Evolutionary conservation across 179 eudicot species (phyloP).

Genomic region (Sideroxylon spinosum): DNA sequence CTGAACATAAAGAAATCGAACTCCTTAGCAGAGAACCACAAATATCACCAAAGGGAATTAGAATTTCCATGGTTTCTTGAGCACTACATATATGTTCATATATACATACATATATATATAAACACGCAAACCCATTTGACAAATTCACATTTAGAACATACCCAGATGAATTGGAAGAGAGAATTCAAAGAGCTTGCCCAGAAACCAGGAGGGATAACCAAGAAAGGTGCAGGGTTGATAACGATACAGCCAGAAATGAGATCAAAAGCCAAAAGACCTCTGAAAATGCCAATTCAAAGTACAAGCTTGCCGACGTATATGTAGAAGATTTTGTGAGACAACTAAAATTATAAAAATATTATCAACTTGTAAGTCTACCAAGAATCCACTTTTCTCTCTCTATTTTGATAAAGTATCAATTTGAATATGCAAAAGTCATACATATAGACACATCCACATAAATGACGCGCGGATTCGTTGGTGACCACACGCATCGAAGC

Average conservation of each 20-base stretch:
- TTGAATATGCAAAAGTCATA: not conserved
- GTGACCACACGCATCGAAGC: constrained; percentile 4
- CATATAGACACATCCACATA: not conserved
- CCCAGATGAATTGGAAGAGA: constrained; percentile 4
- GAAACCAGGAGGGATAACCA: not conserved
- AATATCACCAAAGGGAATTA: not conserved
- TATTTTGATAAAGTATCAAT: not conserved
- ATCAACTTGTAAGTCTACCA: too few relatives aligned
- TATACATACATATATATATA: not conserved
- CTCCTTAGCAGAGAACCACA: not conserved
- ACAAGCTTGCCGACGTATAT: not conserved
- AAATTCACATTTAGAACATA: constrained; percentile 3
- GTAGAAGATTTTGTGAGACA: not conserved
- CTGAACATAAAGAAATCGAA: not conserved
- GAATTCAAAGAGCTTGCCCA: constrained; percentile 12
- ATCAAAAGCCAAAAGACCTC: not conserved
- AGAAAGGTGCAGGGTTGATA: constrained; percentile 3
- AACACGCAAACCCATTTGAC: constrained; percentile 4
- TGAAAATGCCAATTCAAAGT: not conserved
- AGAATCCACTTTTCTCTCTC: not conserved
- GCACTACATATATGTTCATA: not conserved
- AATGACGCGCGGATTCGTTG: not conserved
- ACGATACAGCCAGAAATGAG: not conserved
- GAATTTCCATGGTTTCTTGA: not conserved
- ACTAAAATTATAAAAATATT: too few relatives aligned